Base-by-base conservation (phyloP, 75 land plant genomes). In the Selaginella moellendorffii region DNA sequence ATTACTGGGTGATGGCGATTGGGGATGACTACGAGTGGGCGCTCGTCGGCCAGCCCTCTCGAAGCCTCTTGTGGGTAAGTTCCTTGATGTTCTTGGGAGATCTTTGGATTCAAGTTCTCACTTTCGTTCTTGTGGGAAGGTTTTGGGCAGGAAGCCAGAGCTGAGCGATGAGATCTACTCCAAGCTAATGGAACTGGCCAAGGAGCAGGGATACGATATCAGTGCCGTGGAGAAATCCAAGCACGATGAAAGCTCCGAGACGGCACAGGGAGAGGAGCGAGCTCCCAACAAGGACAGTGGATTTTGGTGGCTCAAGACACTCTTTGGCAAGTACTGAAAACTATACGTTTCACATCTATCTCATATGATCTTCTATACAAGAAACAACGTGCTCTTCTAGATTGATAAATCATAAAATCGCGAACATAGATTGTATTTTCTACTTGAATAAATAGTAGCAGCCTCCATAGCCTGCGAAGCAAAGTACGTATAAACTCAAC, bases 1-100 rank as follows among this genome's bases (percentile, higher is more conserved):
- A 91, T 70, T 91, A 91, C 77, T 91, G 97, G 97, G 88, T 91
- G 30, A 59, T 91, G 78, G 72, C 18, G 28, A 52, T 91, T 18
- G 97, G 88, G 64, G 75, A 74, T 23, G 80, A 84, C 8, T 91
- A 91, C 68, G 84, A 76, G 76, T 82, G 81, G 76, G 95, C 81
- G 24, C 64, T 91, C 52, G 69, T 91, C 29, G 97, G 97, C 0
- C 70, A 82, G 69, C 95, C 95, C 46, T 31, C 73, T n/a, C 54
- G 81, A 54, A 81, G 62, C 20, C 81, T 46, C 63, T 77, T 90
- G 18, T 89, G 96, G 96, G 86, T 85, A 68, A 5, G 19, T 2
- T 69, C 23, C 10, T 1, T 17, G 54, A 54, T 2, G 75, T n/a
- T n/a, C n/a, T n/a, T n/a, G n/a, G n/a, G n/a, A n/a, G n/a, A n/a